Conservation (phyloP, 2,329 filamentous ascomycete genomes). For the Apiospora rasikravindrae region DNA sequence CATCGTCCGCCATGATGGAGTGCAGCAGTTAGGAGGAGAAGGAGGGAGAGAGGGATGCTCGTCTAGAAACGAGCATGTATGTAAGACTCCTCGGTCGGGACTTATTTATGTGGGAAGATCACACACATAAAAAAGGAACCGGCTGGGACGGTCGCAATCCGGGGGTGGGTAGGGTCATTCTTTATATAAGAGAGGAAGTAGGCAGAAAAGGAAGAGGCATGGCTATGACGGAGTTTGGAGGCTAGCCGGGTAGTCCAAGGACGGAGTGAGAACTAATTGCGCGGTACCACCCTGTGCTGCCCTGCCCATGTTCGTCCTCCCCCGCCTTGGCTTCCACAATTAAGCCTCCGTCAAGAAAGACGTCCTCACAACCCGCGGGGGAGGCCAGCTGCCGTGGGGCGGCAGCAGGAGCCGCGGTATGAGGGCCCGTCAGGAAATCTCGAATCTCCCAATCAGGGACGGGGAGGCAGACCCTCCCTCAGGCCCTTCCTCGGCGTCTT, state of each 20-base stretch:
- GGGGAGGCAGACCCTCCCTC: conserved; percentile 30
- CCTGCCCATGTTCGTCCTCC: background rate
- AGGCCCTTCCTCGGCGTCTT: conserved; percentile 36
- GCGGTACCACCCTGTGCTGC: background rate
- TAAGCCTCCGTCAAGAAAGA: background rate
- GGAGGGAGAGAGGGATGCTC: background rate
- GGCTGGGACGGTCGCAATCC: background rate
- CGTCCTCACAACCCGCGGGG: background rate
- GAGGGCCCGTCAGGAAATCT: conserved; percentile 21
- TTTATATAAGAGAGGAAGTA: background rate
- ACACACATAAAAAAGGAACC: background rate
- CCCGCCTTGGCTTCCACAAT: conserved; percentile 9
- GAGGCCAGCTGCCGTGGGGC: conserved; percentile 14
- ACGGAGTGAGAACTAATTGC: background rate
- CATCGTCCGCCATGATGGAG: conserved; percentile 29
- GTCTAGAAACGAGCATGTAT: conserved; percentile 8
- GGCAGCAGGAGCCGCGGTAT: conserved; percentile 9
- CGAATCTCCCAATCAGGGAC: conserved; percentile 22
- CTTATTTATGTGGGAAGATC: background rate
- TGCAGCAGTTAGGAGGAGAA: background rate
- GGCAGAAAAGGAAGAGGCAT: background rate
- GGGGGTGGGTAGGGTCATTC: background rate
- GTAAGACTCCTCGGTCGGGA: background rate
- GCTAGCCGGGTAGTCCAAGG: conserved; percentile 7
- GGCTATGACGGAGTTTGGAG: background rate